A percentile compares a stretch with the other conserved stretches of the same genome.
Evolutionary conservation across 164 flowering plant genomes (phyloP).

Genomic region (Piper longum): DNA sequence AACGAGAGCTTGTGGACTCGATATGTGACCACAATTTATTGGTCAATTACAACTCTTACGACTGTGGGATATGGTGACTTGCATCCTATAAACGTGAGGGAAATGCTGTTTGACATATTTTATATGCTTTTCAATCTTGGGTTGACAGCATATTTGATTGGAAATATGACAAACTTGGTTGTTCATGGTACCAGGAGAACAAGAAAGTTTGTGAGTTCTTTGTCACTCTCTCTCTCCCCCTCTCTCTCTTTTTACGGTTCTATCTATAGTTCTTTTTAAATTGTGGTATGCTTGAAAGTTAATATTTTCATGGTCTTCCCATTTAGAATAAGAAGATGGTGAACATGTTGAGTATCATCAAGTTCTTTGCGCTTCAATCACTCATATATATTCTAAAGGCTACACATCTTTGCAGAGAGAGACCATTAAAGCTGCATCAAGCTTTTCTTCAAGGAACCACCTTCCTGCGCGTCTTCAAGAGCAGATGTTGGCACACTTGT

Average conservation of each 20-base stretch:
- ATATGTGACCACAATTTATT: conserved; percentile 77
- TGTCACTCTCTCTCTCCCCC: neutral
- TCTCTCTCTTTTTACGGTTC: too few relatives aligned
- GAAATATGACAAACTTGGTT: conserved; percentile 97
- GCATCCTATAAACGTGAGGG: conserved; percentile 69
- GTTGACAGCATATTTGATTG: conserved; percentile 83
- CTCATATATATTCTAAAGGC: neutral
- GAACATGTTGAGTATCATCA: too few relatives aligned
- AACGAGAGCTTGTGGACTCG: conserved; percentile 38
- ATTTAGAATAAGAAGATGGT: too few relatives aligned
- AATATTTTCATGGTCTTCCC: too few relatives aligned
- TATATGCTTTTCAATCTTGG: conserved; percentile 97
- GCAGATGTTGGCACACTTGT: conserved; percentile 92
- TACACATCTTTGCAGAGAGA: conserved; percentile 47
- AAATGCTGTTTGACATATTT: conserved; percentile 76
- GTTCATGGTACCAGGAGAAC: conserved; percentile 91
- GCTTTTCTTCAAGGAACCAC: conserved; percentile 74
- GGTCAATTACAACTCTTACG: conserved; percentile 93
- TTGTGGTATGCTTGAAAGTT: too few relatives aligned
- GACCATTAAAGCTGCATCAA: conserved; percentile 81
- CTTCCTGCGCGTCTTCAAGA: conserved; percentile 67
- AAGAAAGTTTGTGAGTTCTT: conserved; percentile 62
- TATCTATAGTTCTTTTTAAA: too few relatives aligned
- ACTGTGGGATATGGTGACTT: conserved; percentile 97
- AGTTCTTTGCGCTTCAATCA: too few relatives aligned